Conservation (phyloP, 2,329 filamentous ascomycete species). For the Ophiostoma sp. region DNA sequence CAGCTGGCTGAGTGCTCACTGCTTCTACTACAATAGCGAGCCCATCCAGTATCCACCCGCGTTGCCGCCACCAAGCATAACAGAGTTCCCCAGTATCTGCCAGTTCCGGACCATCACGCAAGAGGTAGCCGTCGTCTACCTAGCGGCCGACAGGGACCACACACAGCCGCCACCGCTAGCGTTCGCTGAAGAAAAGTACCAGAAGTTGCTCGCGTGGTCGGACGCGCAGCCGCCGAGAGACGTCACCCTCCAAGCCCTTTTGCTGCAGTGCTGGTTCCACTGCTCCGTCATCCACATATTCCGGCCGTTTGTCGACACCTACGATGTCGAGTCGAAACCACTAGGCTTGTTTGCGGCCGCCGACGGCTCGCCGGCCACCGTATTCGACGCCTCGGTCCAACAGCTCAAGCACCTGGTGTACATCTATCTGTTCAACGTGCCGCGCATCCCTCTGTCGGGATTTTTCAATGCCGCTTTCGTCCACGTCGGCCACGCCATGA, state of each 20-base stretch:
- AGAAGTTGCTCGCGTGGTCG: conserved; percentile 27
- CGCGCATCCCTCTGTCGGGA: conserved; percentile 24
- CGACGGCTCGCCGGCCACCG: background rate
- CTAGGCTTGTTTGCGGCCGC: background rate
- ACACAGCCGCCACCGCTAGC: conserved; percentile 20
- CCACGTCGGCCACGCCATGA: conserved; percentile 32
- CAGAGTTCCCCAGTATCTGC: background rate
- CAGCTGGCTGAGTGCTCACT: conserved; percentile 20
- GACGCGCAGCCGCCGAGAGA: conserved; percentile 18
- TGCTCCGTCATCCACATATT: conserved; percentile 23
- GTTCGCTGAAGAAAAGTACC: conserved; percentile 27
- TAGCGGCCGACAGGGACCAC: background rate
- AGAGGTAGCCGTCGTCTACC: conserved; percentile 1
- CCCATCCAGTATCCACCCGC: conserved; percentile 10
- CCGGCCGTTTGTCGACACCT: conserved; percentile 19
- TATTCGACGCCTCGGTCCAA: background rate
- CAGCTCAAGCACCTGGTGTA: background rate
- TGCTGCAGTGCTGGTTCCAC: conserved; percentile 26
- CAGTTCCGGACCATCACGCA: background rate
- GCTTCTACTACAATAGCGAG: conserved; percentile 20
- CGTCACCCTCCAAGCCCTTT: conserved; percentile 19
- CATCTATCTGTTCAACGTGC: background rate
- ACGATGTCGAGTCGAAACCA: background rate
- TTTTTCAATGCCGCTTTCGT: conserved; percentile 32
- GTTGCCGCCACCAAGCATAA: background rate